Percentiles rank a stretch among this genome's conserved stretches.
These are phyloP conservation scores for Schwanniomyces polymorphus DNA, from an alignment of 805 yeast genomes.

Conservation along the genomic window DNA sequence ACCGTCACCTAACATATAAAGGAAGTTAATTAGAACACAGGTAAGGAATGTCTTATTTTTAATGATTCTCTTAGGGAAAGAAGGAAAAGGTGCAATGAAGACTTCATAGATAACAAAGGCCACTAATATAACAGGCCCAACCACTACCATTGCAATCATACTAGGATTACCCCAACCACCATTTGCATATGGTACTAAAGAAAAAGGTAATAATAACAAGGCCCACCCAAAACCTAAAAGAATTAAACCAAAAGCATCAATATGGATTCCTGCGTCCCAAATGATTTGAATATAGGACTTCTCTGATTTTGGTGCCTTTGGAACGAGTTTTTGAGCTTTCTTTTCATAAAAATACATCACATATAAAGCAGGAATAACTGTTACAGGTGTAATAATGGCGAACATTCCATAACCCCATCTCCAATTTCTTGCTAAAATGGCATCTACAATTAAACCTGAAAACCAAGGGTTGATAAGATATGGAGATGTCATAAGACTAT, in stretches of 20 bases:
- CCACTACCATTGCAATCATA: constrained; percentile 44
- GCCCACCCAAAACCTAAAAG: constrained; percentile 40
- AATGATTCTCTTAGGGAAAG: constrained; percentile 32
- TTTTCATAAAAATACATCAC: constrained; percentile 31
- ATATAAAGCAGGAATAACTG: constrained; percentile 29
- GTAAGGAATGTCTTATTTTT: constrained; percentile 35
- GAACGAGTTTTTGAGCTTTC: constrained; percentile 18
- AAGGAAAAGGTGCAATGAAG: constrained; percentile 33
- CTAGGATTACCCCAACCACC: constrained; percentile 37
- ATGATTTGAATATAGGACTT: neutral
- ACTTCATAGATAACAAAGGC: constrained; percentile 35
- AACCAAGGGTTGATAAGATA: constrained; percentile 43
- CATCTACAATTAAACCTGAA: constrained; percentile 35
- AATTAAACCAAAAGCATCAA: constrained; percentile 39
- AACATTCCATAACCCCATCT: constrained; percentile 56
- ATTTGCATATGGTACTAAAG: constrained; percentile 29
- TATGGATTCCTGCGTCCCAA: constrained; percentile 25
- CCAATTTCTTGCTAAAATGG: constrained; percentile 40
- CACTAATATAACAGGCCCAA: constrained; percentile 37
- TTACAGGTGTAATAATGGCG: constrained; percentile 45
- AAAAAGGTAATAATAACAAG: constrained; percentile 35
- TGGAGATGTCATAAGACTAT: constrained; percentile 31
- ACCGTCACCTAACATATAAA: constrained; percentile 28
- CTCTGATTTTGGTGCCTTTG: constrained; percentile 1
- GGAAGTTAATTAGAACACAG: constrained; percentile 31